phyloP scores from a whole-genome alignment of 2,329 filamentous ascomycete species.

The Aspergillus jensenii region DNA sequence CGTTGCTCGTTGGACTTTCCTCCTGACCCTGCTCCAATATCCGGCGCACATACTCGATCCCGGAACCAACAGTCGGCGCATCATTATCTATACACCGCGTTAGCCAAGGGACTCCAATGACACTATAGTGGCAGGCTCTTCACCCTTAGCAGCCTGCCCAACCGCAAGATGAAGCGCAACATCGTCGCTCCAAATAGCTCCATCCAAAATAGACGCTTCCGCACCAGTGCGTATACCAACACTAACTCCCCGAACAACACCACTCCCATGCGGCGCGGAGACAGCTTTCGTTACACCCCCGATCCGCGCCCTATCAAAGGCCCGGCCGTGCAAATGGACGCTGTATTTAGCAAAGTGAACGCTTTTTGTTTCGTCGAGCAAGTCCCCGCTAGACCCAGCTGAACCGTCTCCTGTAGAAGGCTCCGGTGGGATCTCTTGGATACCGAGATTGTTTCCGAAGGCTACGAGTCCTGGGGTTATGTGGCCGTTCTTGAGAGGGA shows the following conservation, averaged over 20 bases:
- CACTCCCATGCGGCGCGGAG: slow-evolving; percentile 53
- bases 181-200: neutral
- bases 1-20: neutral
- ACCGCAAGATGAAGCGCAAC: neutral
- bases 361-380: slow-evolving; percentile 7
- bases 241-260: slow-evolving; percentile 57
- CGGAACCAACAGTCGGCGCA: neutral
- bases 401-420: slow-evolving; percentile 50
- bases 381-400: slow-evolving; percentile 42
- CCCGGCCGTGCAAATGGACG: slow-evolving; percentile 52
- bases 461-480: slow-evolving; percentile 4
- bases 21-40: neutral
- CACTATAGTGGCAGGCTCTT: neutral
- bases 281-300: slow-evolving; percentile 62
- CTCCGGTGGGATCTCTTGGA: slow-evolving; percentile 53
- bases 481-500: neutral
- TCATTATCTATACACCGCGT: neutral
- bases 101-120: neutral
- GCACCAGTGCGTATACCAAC: slow-evolving; percentile 49
- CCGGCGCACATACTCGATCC: neutral
- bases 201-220: neutral
- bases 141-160: neutral
- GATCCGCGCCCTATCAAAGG: slow-evolving; percentile 52
- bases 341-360: slow-evolving; percentile 46
- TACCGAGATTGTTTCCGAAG: slow-evolving; percentile 40